Evolutionary conservation across 2,329 filamentous ascomycete species (phyloP).

Genomic region (Fusarium cyanostomum): DNA sequence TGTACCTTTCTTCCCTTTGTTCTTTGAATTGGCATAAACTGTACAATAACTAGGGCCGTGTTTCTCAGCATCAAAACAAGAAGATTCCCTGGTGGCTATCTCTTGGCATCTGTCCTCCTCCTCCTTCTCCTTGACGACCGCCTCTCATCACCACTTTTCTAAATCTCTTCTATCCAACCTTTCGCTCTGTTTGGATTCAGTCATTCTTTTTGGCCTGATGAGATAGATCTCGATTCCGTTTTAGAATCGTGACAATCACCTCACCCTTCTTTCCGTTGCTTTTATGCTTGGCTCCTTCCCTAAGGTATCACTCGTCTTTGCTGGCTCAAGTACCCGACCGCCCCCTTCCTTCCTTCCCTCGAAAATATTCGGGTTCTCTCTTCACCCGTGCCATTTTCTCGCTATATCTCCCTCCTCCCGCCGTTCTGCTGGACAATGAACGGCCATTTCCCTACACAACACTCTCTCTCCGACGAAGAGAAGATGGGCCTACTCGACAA

Average conservation of each 20-base stretch:
- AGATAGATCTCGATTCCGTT: constrained; percentile 7
- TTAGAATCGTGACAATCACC: not conserved
- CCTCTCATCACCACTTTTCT: constrained; percentile 13
- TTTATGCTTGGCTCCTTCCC: not conserved
- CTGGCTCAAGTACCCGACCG: too few species aligned
- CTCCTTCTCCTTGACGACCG: constrained; percentile 16
- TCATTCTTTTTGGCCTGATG: constrained; percentile 6
- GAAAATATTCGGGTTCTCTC: not conserved
- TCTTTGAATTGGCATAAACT: not conserved
- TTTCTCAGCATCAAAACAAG: constrained; percentile 22
- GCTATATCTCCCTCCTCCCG: constrained; percentile 1
- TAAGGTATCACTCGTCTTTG: too few species aligned
- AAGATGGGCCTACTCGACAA: constrained; percentile 57
- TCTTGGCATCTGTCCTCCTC: constrained; percentile 30
- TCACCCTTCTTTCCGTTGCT: constrained; percentile 20
- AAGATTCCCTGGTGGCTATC: constrained; percentile 30
- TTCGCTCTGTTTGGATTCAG: constrained; percentile 2
- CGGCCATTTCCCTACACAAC: constrained; percentile 48
- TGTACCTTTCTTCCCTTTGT: not conserved
- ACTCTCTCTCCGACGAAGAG: constrained; percentile 54
- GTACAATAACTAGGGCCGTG: not conserved
- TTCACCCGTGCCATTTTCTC: constrained; percentile 3
- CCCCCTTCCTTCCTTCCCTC: constrained; percentile 1
- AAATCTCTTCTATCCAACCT: not conserved
- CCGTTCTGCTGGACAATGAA: constrained; percentile 48